These are phyloP conservation scores for Candida sp. DNA, from an alignment of 1,139 yeast genomes.

Conservation along the genomic window DNA sequence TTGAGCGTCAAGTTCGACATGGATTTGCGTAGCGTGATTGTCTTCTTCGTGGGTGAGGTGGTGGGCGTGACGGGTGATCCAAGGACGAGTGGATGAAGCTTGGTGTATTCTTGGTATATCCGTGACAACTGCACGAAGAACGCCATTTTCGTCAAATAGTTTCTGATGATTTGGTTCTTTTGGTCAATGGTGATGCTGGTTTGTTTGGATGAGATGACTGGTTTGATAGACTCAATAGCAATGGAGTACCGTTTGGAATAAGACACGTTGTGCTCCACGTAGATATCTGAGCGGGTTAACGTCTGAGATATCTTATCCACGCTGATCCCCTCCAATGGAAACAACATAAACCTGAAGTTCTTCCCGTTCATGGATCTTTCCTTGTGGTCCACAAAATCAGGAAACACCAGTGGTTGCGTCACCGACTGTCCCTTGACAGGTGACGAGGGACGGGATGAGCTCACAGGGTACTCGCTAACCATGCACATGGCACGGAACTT, in stretches of 20 bases:
- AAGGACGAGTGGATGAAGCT: conserved; percentile 17
- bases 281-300: conserved; percentile 41
- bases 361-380: conserved; percentile 20
- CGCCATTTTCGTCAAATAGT: conserved; percentile 55
- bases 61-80: conserved; percentile 6
- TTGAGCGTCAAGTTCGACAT: conserved; percentile 1
- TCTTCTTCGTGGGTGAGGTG: conserved; percentile 10
- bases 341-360: conserved; percentile 44
- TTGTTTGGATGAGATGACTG: conserved; percentile 21
- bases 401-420: conserved; percentile 19
- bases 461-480: conserved; percentile 49
- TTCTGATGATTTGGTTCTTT: conserved; percentile 47
- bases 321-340: conserved; percentile 46
- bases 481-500: conserved; percentile 65
- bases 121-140: conserved; percentile 67
- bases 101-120: conserved; percentile 43
- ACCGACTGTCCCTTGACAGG: conserved; percentile 19
- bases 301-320: conserved; percentile 41
- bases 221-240: conserved; percentile 22
- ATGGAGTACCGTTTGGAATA: conserved; percentile 19
- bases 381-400: conserved; percentile 29
- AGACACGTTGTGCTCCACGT: conserved; percentile 48
- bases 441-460: conserved; percentile 18
- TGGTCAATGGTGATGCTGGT: conserved; percentile 32
- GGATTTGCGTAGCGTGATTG: conserved; percentile 2